Percentiles rank a stretch among this genome's conserved stretches.
Conservation (phyloP, 106 monocot species). For the Posidonia australis region DNA sequence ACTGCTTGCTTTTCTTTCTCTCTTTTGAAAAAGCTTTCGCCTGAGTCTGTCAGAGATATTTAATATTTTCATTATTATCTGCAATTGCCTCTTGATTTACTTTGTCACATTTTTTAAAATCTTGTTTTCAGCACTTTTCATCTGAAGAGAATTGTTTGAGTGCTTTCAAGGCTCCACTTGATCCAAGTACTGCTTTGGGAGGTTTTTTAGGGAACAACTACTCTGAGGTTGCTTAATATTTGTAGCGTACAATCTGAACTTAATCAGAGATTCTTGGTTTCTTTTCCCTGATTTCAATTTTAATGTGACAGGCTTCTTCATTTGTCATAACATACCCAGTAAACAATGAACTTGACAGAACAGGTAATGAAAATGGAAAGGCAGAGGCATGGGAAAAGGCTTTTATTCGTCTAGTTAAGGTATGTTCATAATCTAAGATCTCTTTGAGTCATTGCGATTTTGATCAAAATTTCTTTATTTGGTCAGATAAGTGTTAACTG, state of each 20-base stretch:
- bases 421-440: slow-evolving; percentile 6
- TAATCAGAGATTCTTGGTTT: background rate
- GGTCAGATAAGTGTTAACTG: no score
- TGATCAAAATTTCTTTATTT: no score
- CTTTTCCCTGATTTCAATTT: background rate
- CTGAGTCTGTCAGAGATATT: no score
- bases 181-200: slow-evolving; percentile 84
- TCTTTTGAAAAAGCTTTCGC: no score
- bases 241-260: background rate
- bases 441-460: background rate
- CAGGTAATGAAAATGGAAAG: slow-evolving; percentile 56
- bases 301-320: slow-evolving; percentile 64
- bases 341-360: slow-evolving; percentile 65
- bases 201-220: slow-evolving; percentile 86
- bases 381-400: slow-evolving; percentile 91
- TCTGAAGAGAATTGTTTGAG: slow-evolving; percentile 73
- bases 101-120: background rate
- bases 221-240: slow-evolving; percentile 53
- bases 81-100: background rate
- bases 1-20: no score
- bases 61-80: no score
- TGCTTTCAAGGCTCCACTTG: slow-evolving; percentile 88
- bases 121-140: slow-evolving; percentile 65
- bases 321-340: slow-evolving; percentile 96
- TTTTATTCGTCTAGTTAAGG: slow-evolving; percentile 70